phyloP scores from a whole-genome alignment of 257 asterid genomes.

The Linderniella brevidens region DNA sequence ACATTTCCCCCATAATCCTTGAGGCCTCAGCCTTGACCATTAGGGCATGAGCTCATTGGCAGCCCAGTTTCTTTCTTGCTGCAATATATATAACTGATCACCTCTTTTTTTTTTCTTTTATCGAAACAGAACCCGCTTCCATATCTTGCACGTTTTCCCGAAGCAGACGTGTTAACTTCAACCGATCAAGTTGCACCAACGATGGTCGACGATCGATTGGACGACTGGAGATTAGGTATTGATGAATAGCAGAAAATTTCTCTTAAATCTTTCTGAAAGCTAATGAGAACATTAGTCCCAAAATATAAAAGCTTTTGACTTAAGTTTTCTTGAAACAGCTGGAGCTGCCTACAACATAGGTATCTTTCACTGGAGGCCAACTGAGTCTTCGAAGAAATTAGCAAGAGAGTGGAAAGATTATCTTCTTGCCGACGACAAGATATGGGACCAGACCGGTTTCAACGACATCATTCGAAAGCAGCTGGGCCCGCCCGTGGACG shows the following conservation, averaged over 20 bases:
- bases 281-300: neutral
- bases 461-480: conserved; percentile 66
- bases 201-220: conserved; percentile 83
- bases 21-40: too few species aligned
- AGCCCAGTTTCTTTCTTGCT: too few species aligned
- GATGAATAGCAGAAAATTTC: too few species aligned
- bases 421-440: conserved; percentile 65
- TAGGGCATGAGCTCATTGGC: too few species aligned
- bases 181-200: conserved; percentile 89
- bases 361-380: conserved; percentile 96
- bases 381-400: conserved; percentile 60
- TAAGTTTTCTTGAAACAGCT: conserved; percentile 26
- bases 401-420: conserved; percentile 89
- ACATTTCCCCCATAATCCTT: too few species aligned
- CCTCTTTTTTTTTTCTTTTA: conserved; percentile 3
- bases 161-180: conserved; percentile 93
- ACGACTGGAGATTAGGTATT: conserved; percentile 82
- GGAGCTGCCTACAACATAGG: conserved; percentile 91
- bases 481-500: conserved; percentile 93
- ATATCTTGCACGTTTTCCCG: conserved; percentile 85
- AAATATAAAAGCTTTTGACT: conserved; percentile 2
- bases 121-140: conserved; percentile 86
- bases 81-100: neutral
- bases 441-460: conserved; percentile 99
- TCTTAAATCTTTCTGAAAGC: conserved; percentile 10